Evolutionary conservation across 129 eudicot genomes (phyloP), one percentile per base, ranked within the genome.

Genomic region (Arctium minus): DNA sequence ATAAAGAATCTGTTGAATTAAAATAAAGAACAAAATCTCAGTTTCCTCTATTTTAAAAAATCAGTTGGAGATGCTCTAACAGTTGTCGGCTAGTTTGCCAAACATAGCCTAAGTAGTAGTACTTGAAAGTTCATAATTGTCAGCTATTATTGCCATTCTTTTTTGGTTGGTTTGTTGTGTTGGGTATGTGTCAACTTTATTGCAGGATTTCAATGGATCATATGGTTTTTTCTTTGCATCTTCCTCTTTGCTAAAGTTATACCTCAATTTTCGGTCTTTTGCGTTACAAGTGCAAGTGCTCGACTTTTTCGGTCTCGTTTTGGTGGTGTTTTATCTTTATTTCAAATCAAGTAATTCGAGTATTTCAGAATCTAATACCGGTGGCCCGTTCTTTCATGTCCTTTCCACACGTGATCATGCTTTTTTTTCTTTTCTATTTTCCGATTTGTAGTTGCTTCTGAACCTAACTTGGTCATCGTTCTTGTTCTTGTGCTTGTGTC

Each of bases 121-220:
- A 5, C 13, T 75, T 50, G 10, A 18, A 33, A 18, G 7, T 31
- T 76, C 3, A 8, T 22, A 70, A 46, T 22, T 33, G 72, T 80
- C 70, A 62, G 35, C 53, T 72, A 38, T 44, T 67, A 30, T 40
- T 67, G 75, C 70, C 80, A 32, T 68, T 80, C 70, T 32, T 72
- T 79, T 80, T 73, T 15, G 27, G 84, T 70, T 31, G 17, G 48
- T 69, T 39, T 42, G 4, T 44, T 70, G 77, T 40, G 36, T 33
- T 80, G 15, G 78, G 72, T 50, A 15, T 60, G 6, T 80, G 40
- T 80, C 84, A 18, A 53, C 78, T 72, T 72, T 80, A 50, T 65
- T 6, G 39, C 60, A 72, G 15, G 71, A 72, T 72, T 44, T 80
- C 10, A 70, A 72, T 53, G 84, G 70, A 72, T 80, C 72, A 72